Conservation (phyloP, 2,329 filamentous ascomycete species). For the Thielaviopsis ethacetica region DNA sequence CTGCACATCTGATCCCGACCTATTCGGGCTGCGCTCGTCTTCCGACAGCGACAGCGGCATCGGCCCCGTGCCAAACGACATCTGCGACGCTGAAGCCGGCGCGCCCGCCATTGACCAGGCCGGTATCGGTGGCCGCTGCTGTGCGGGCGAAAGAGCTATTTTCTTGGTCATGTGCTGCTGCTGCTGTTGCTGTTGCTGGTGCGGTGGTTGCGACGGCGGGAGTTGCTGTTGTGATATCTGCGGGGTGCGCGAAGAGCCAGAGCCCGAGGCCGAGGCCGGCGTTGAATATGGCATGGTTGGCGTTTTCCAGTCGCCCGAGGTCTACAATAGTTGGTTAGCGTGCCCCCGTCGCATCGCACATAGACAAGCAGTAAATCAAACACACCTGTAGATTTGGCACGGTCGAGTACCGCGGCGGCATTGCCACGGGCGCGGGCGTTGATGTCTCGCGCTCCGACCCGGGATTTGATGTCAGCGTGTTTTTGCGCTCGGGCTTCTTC, state of each 20-base stretch:
- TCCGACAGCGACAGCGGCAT: slow-evolving; percentile 42
- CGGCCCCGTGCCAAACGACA: slow-evolving; percentile 15
- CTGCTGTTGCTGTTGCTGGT: not conserved
- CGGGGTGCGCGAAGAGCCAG: not conserved
- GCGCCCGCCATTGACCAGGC: slow-evolving; percentile 25
- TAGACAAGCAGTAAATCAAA: not conserved
- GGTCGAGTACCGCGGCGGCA: slow-evolving; percentile 14
- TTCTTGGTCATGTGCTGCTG: slow-evolving; percentile 6
- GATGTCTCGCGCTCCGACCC: slow-evolving; percentile 9
- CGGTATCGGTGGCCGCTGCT: slow-evolving; percentile 37
- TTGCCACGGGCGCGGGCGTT: slow-evolving; percentile 9
- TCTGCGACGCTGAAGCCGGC: not conserved
- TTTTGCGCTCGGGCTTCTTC: slow-evolving; percentile 30
- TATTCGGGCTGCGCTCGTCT: slow-evolving; percentile 41
- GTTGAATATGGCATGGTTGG: not conserved
- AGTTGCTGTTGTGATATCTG: slow-evolving; percentile 4
- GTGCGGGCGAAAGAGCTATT: slow-evolving; percentile 27
- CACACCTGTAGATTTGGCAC: not conserved
- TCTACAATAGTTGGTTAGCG: not conserved
- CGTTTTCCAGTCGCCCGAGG: not conserved
- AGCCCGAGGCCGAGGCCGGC: not conserved
- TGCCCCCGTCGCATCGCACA: no score
- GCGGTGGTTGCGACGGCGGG: not conserved
- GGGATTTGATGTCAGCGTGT: slow-evolving; percentile 16
- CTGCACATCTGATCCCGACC: slow-evolving; percentile 31